phyloP scores from a whole-genome alignment of 176 grass and related monocot species.

The Avena eriantha region DNA sequence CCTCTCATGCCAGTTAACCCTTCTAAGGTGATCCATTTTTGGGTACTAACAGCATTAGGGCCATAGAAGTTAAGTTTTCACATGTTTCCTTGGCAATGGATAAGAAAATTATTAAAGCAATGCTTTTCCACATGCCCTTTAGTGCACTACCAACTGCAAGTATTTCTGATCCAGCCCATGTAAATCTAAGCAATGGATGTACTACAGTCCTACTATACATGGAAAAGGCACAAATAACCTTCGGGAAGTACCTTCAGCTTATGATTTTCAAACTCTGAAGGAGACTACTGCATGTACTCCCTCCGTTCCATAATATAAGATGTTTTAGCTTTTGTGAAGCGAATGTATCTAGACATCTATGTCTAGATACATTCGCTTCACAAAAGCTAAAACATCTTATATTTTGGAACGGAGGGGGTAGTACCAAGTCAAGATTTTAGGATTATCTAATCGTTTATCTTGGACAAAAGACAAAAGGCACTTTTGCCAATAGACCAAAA shows the following conservation, averaged over 20 bases:
- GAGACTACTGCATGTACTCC: not conserved
- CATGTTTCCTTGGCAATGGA: not conserved
- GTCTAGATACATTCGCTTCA: too few species aligned
- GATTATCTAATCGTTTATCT: not conserved
- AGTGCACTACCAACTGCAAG: not conserved
- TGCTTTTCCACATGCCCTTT: not conserved
- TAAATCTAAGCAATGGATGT: not conserved
- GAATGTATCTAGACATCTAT: too few species aligned
- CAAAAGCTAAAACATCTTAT: too few species aligned
- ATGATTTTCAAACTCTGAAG: not conserved
- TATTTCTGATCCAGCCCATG: not conserved
- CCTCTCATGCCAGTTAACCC: not conserved
- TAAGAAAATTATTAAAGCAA: not conserved
- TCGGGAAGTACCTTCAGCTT: not conserved
- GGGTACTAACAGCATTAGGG: not conserved
- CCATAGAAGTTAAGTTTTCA: not conserved
- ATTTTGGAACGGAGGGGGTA: not conserved
- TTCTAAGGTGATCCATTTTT: not conserved
- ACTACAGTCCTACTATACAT: not conserved
- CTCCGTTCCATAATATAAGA: too few species aligned
- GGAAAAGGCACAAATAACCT: not conserved
- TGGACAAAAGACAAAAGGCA: not conserved
- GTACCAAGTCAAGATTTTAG: not conserved
- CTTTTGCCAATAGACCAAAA: not conserved
- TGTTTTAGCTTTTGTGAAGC: too few species aligned